phyloP scores from a whole-genome alignment of 2,329 filamentous ascomycete genomes.

The Cryphonectria japonica region DNA sequence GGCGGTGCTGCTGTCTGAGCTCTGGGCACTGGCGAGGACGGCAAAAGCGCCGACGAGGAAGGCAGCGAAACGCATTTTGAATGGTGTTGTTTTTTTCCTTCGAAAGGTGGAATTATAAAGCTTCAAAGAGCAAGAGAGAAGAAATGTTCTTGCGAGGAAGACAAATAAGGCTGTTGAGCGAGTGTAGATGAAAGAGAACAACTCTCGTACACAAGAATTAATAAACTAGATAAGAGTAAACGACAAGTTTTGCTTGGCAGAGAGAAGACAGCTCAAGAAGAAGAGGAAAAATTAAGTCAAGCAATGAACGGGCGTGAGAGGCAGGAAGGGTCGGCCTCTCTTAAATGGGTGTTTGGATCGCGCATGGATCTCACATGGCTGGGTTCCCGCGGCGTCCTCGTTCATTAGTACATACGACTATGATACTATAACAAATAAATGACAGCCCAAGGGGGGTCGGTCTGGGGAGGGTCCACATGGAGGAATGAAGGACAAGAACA shows the following conservation, averaged over 20 bases:
- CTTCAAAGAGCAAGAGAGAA: not conserved
- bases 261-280: not conserved
- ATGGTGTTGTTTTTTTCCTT: conserved; percentile 24
- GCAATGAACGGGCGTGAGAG: not conserved
- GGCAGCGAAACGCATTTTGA: conserved; percentile 61
- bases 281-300: not conserved
- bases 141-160: not conserved
- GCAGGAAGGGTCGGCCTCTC: not conserved
- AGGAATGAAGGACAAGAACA: not conserved
- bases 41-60: conserved; percentile 55
- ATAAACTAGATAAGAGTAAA: not conserved
- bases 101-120: not conserved
- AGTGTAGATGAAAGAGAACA: conserved; percentile 1
- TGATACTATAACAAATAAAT: not conserved
- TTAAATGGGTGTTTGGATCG: not conserved
- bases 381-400: not conserved
- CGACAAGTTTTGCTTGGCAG: not conserved
- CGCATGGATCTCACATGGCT: conserved; percentile 3
- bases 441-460: not conserved
- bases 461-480: not conserved
- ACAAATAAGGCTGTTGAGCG: not conserved
- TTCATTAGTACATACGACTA: conserved; percentile 1
- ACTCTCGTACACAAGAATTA: not conserved
- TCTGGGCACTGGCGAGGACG: conserved; percentile 52
- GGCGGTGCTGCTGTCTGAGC: conserved; percentile 32